Evolutionary conservation across 1,139 yeast genomes (phyloP).

Genomic region (Pichia sp.): DNA sequence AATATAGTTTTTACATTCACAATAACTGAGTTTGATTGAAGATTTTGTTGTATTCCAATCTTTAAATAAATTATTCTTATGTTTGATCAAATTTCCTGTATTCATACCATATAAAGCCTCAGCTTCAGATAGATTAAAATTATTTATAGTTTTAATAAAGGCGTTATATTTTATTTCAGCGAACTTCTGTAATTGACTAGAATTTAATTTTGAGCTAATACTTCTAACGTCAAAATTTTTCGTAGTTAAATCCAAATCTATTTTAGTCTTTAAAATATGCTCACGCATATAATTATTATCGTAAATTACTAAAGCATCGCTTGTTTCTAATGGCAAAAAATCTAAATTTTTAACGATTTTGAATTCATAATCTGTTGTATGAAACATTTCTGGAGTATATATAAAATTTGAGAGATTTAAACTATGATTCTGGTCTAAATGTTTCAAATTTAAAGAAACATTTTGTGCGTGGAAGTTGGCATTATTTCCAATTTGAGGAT

Average conservation of each 20-base stretch:
- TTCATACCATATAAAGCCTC: not conserved
- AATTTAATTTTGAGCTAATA: conserved; percentile 5
- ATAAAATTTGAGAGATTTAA: too few relatives aligned
- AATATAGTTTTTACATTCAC: conserved; percentile 3
- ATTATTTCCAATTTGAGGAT: too few relatives aligned
- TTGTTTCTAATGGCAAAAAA: not conserved
- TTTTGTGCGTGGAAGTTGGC: too few relatives aligned
- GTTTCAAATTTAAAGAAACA: too few relatives aligned
- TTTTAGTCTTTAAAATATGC: not conserved
- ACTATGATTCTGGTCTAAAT: too few relatives aligned
- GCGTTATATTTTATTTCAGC: not conserved
- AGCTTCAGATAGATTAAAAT: not conserved
- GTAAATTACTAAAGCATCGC: too few relatives aligned
- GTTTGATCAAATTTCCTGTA: not conserved
- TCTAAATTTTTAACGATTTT: too few relatives aligned
- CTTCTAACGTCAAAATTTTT: conserved; percentile 1
- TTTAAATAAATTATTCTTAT: not conserved
- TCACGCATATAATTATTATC: not conserved
- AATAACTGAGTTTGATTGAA: conserved; percentile 2
- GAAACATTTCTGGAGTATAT: not conserved
- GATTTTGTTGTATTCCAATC: conserved; percentile 6
- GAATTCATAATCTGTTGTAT: conserved; percentile 3
- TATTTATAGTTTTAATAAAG: too few relatives aligned
- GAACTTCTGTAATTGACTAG: conserved; percentile 9
- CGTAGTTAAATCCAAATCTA: not conserved